phyloP scores from a whole-genome alignment of 164 flowering plant genomes.

The Tinospora cordifolia region DNA sequence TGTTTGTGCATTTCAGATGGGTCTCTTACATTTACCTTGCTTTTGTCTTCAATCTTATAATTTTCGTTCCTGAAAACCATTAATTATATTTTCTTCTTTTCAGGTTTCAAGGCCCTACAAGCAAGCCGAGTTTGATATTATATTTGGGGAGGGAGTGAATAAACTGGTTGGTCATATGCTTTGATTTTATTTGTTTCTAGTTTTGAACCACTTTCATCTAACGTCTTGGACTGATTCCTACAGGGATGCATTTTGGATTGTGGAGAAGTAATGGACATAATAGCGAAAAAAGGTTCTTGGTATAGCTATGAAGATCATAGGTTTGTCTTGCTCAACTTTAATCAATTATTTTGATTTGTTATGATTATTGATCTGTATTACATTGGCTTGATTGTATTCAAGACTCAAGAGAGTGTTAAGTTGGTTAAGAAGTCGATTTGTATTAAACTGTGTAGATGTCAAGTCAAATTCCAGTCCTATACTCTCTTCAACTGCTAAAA shows the following conservation, averaged over 20 bases:
- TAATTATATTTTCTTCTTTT: constrained; percentile 1
- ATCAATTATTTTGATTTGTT: not conserved
- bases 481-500: not conserved
- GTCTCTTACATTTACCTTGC: not conserved
- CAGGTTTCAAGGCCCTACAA: constrained; percentile 98
- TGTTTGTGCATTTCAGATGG: not conserved
- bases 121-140: constrained; percentile 93
- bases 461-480: too few relatives aligned
- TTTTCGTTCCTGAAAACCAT: not conserved
- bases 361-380: not conserved
- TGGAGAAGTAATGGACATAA: constrained; percentile 80
- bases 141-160: constrained; percentile 94
- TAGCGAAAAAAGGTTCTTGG: constrained; percentile 88
- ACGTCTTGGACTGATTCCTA: constrained; percentile 11
- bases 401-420: too few relatives aligned
- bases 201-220: constrained; percentile 1
- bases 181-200: not conserved
- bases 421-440: too few relatives aligned
- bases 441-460: too few relatives aligned
- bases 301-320: constrained; percentile 94
- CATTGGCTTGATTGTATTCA: not conserved
- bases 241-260: constrained; percentile 96
- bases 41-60: not conserved
- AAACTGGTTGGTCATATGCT: constrained; percentile 57
- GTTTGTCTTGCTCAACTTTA: constrained; percentile 25